Evolutionary conservation across 23 red algal species (phyloP), one percentile per base, ranked within the genome.

Genomic region (Gracilaria vermiculophylla): DNA sequence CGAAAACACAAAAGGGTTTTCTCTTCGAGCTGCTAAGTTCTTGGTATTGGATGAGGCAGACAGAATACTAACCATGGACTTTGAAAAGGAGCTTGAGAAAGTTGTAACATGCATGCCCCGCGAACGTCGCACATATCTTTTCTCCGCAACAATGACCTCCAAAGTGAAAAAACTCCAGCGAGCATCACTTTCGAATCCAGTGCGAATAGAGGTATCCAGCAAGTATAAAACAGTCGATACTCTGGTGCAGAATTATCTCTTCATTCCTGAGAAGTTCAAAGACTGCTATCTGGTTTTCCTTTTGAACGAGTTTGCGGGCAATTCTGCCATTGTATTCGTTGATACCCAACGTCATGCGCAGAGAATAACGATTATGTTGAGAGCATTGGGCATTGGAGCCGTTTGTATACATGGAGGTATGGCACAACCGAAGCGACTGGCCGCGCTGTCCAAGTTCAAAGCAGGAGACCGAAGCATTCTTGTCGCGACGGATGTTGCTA

Each of bases 21-120:
- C 81, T 28, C 49, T 99, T 37, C 72, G 87, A 15, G 58, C 53
- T 15, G 94, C 90, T 15, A 85, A 86, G 50, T 92, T 94, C 32
- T 54, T 99, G 51, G 94, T 99, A 42, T 69, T 99, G 6, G 97
- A 99, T 76, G 97, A 99, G 87, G 97, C 97, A 14, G 97, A 99
- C 62, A 82, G 97, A 53, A 83, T 99, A 55, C 80, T 99, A 24
- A 91, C 86, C 53, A 95, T 99, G 92, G 97, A 99, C 73, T 99
- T 99, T 86, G 97, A 99, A 64, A 91, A 91, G 35, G 97, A 99
- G 61, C 87, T 99, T 29, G 94, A 95, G 61, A 92, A 95, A 67
- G 85, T 99, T 29, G 76, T 99, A 32, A 48, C 45, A 4, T 62
- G 58, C 21, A 50, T 99, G 82, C 89, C 93, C 8, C 73, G 83